These are phyloP conservation scores for Dioszegia aurantiaca DNA, from an alignment of 768 basidiomycete genomes.

Conservation along the genomic window DNA sequence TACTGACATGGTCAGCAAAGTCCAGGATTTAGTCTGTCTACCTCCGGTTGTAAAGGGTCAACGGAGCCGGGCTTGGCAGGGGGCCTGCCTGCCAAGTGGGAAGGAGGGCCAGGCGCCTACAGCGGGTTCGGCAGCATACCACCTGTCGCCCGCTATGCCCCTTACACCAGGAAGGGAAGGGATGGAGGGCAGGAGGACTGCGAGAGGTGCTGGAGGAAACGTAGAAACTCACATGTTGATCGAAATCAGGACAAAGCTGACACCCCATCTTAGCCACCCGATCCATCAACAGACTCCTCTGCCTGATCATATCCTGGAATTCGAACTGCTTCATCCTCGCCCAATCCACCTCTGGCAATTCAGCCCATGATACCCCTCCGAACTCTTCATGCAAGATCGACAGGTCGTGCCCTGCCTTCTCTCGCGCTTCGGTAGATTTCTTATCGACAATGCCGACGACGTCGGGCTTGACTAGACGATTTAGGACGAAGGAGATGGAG, in stretches of 20 bases:
- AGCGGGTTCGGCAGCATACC: no score
- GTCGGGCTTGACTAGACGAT: slow-evolving; percentile 61
- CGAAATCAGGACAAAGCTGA: slow-evolving; percentile 65
- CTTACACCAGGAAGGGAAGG: no score
- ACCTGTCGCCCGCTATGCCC: no score
- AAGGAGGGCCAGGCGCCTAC: no score
- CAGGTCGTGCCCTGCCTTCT: slow-evolving; percentile 54
- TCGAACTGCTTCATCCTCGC: slow-evolving; percentile 75
- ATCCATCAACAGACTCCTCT: slow-evolving; percentile 59
- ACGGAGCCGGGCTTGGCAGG: no score
- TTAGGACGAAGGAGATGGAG: slow-evolving; percentile 74
- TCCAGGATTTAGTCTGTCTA: background rate
- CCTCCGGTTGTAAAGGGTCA: no score
- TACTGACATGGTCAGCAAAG: slow-evolving; percentile 60
- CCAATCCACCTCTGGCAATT: slow-evolving; percentile 80
- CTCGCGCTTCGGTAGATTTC: slow-evolving; percentile 63
- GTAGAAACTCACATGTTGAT: slow-evolving; percentile 72
- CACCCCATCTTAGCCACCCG: slow-evolving; percentile 58
- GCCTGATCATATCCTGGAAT: slow-evolving; percentile 77
- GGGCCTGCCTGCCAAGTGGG: no score
- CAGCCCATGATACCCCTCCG: slow-evolving; percentile 27
- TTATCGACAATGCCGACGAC: slow-evolving; percentile 56
- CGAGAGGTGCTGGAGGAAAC: no score
- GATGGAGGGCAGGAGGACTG: no score
- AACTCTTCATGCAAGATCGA: slow-evolving; percentile 58